Evolutionary conservation across 306 rosid genomes (phyloP).

Genomic region (Arachis hypogaea): DNA sequence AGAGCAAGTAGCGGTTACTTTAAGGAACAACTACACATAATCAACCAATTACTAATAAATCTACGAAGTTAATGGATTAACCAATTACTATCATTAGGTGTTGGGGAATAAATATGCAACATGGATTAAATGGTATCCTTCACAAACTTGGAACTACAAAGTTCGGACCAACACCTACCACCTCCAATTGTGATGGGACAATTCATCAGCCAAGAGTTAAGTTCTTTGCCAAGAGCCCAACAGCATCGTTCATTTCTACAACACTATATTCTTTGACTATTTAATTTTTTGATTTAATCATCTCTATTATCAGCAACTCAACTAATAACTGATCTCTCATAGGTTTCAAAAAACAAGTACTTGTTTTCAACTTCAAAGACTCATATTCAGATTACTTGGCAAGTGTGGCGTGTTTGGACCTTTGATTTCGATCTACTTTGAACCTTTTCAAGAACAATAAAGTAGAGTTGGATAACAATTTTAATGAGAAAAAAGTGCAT

Average conservation of each 20-base stretch:
- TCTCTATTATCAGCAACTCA: neutral
- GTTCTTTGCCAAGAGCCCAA: no score
- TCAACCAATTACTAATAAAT: conserved; percentile 5
- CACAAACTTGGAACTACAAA: neutral
- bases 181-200: neutral
- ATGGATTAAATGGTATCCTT: neutral
- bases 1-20: conserved; percentile 5
- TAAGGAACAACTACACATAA: neutral
- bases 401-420: no score
- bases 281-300: no score
- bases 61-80: neutral
- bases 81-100: neutral
- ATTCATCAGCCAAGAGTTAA: neutral
- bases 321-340: neutral
- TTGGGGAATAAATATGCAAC: neutral
- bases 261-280: no score
- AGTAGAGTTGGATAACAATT: no score
- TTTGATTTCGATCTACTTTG: no score
- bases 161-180: neutral
- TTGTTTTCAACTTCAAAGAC: no score
- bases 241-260: no score
- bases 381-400: no score
- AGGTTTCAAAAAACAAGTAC: no score
- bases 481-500: no score
- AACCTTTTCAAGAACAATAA: no score